phyloP scores from a whole-genome alignment of 176 grass and related monocot species.

The Avena sativa region DNA sequence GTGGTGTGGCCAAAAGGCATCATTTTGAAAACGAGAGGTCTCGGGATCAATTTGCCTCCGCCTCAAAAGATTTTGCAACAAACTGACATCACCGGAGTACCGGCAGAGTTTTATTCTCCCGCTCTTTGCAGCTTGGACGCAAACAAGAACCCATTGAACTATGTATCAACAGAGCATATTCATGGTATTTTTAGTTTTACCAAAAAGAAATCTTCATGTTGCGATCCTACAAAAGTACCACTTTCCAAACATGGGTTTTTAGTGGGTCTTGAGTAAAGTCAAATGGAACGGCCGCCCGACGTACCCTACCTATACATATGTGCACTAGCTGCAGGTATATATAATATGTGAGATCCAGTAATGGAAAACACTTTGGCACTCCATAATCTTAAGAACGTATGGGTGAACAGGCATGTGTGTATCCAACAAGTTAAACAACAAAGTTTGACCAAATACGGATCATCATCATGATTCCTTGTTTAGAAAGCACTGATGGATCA shows the following conservation, averaged over 20 bases:
- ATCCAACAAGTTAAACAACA: slow-evolving; percentile 28
- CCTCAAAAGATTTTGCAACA: neutral
- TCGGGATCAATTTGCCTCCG: neutral
- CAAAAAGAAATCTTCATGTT: neutral
- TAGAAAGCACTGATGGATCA: slow-evolving; percentile 38
- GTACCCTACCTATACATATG: slow-evolving; percentile 16
- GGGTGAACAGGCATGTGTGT: slow-evolving; percentile 35
- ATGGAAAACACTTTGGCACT: slow-evolving; percentile 20
- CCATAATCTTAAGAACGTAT: neutral
- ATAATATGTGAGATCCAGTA: neutral
- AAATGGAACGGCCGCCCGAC: neutral
- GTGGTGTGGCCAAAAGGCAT: neutral
- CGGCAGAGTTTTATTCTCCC: neutral
- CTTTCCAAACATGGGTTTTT: neutral
- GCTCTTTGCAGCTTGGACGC: neutral
- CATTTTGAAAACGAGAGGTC: neutral
- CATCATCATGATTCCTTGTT: slow-evolving; percentile 55
- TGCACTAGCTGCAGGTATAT: slow-evolving; percentile 5
- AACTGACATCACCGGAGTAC: neutral
- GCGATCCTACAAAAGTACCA: neutral
- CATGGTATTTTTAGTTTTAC: neutral
- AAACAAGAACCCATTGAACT: neutral
- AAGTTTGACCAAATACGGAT: slow-evolving; percentile 39
- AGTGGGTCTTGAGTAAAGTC: neutral
- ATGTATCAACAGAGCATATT: neutral